phyloP scores from a whole-genome alignment of 371 early-diverging fungal genomes.

The Encephalitozoon romaleae region DNA sequence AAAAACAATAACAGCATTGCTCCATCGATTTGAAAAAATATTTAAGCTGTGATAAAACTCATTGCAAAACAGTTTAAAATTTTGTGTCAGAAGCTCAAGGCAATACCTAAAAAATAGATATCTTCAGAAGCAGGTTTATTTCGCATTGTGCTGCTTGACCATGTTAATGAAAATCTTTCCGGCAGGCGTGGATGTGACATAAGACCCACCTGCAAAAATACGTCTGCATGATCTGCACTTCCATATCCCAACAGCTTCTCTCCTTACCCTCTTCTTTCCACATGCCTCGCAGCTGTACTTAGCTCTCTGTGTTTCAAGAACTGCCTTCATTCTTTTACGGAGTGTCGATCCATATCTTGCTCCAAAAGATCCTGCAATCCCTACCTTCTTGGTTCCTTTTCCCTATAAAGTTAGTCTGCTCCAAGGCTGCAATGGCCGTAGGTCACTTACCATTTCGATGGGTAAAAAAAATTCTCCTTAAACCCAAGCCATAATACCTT shows the following conservation, averaged over 20 bases:
- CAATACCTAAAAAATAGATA: neutral
- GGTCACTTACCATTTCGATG: conserved; percentile 11
- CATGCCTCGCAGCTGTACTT: conserved; percentile 98
- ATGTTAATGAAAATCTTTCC: conserved; percentile 50
- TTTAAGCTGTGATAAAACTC: neutral
- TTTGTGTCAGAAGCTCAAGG: neutral
- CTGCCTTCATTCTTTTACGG: conserved; percentile 97
- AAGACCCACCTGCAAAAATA: conserved; percentile 95
- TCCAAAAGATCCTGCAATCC: conserved; percentile 99
- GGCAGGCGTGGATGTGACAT: conserved; percentile 67
- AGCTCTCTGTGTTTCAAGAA: conserved; percentile 96
- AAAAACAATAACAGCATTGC: neutral
- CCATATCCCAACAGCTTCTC: conserved; percentile 97
- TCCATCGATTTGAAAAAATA: neutral
- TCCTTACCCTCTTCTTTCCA: conserved; percentile 89
- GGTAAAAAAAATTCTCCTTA: conserved; percentile 10
- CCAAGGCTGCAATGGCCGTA: neutral
- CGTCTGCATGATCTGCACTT: conserved; percentile 90
- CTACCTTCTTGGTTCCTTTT: conserved; percentile 96
- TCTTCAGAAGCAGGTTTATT: conserved; percentile 1
- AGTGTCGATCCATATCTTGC: conserved; percentile 99
- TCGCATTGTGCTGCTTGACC: conserved; percentile 22
- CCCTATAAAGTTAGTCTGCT: conserved; percentile 10
- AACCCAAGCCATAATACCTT: neutral
- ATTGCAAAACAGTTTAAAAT: neutral